A percentile compares a stretch with the other conserved stretches of the same genome.
phyloP scores from a whole-genome alignment of 345 rosid genomes.

The Citrus sp. region DNA sequence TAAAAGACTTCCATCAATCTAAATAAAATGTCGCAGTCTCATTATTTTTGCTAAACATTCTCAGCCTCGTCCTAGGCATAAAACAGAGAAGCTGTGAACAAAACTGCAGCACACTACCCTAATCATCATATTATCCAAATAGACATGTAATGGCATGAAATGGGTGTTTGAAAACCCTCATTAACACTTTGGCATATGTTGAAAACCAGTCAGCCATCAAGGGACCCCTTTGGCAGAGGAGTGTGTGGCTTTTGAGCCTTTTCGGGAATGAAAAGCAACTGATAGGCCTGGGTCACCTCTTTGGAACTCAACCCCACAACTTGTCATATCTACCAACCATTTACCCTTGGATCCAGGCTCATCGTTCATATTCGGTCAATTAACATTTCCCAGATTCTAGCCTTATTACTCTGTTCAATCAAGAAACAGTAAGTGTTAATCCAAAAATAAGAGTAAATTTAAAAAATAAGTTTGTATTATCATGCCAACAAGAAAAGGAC shows the following conservation, averaged over 20 bases:
- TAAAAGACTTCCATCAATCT: not conserved
- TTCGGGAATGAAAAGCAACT: not conserved
- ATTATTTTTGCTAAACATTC: not conserved
- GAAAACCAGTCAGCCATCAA: not conserved
- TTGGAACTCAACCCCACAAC: slow-evolving; percentile 5
- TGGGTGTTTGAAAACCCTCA: not conserved
- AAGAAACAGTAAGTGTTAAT: not conserved
- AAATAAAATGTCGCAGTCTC: not conserved
- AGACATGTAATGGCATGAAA: not conserved
- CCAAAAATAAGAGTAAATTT: not conserved
- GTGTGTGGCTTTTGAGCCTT: not conserved
- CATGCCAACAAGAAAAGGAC: not conserved
- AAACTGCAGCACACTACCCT: not conserved
- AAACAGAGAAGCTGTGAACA: not conserved
- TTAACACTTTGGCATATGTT: not conserved
- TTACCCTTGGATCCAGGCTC: not conserved
- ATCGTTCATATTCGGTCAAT: not conserved
- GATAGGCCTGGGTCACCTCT: not conserved
- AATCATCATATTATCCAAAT: not conserved
- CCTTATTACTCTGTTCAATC: not conserved
- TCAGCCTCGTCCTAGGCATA: not conserved
- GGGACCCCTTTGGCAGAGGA: slow-evolving; percentile 13
- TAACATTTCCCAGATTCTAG: not conserved
- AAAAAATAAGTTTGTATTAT: not conserved
- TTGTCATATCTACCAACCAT: not conserved